Evolutionary conservation across 768 basidiomycete species (phyloP).

Genomic region (Amanita inopinata): DNA sequence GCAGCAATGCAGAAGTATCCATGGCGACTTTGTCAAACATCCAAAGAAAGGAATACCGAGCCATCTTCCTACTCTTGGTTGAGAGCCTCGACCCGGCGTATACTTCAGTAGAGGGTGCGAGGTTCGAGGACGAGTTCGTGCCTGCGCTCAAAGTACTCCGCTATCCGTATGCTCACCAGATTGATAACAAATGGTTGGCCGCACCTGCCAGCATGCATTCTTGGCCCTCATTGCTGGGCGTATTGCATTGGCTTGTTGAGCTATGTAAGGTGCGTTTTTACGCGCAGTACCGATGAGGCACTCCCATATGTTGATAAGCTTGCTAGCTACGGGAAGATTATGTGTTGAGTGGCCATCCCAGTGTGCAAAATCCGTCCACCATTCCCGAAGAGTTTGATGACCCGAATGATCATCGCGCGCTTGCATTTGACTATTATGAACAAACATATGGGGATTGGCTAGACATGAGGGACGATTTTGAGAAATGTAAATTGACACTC

Average conservation of each 20-base stretch:
- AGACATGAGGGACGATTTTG: constrained; percentile 55
- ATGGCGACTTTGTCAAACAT: constrained; percentile 66
- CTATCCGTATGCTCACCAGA: constrained; percentile 73
- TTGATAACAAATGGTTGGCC: constrained; percentile 81
- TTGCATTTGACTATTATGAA: constrained; percentile 68
- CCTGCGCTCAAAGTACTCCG: constrained; percentile 61
- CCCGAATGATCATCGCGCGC: constrained; percentile 59
- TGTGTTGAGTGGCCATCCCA: constrained; percentile 54
- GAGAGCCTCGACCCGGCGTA: constrained; percentile 60
- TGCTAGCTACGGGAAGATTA: constrained; percentile 33
- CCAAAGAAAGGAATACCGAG: constrained; percentile 78
- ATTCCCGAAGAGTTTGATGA: constrained; percentile 74
- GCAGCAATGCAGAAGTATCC: constrained; percentile 56
- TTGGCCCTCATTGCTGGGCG: constrained; percentile 86
- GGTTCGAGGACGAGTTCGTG: constrained; percentile 80
- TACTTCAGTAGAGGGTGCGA: constrained; percentile 35
- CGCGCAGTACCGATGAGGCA: constrained; percentile 14
- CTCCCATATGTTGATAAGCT: constrained; percentile 13
- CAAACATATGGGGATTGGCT: constrained; percentile 63
- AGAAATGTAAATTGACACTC: constrained; percentile 57
- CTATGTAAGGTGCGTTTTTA: constrained; percentile 59
- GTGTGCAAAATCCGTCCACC: constrained; percentile 48
- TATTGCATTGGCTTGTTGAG: constrained; percentile 88
- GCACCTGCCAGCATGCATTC: constrained; percentile 84
- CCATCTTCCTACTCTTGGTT: constrained; percentile 76